These are phyloP conservation scores for Phytopythium aichiense DNA, from an alignment of 352 stramenopile genomes.

Conservation along the genomic window DNA sequence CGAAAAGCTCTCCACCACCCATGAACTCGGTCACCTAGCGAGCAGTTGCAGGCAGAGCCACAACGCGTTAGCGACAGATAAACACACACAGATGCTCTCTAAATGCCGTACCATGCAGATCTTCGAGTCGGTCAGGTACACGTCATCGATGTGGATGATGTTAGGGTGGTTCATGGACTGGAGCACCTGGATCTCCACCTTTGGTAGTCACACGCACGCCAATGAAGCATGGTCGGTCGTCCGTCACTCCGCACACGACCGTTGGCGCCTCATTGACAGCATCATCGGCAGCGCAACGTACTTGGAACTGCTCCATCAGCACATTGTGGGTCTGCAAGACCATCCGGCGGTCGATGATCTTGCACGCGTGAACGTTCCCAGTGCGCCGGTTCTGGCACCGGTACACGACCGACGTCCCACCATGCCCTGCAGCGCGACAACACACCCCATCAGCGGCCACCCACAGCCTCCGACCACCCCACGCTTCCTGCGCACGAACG, in stretches of 20 bases:
- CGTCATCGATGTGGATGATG: conserved; percentile 88
- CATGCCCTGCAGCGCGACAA: conserved; percentile 41
- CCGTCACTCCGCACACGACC: background rate
- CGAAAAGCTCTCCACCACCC: conserved; percentile 85
- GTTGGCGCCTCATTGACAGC: background rate
- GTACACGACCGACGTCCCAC: conserved; percentile 84
- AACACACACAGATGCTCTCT: too few species aligned
- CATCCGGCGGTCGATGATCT: conserved; percentile 83
- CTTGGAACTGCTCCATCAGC: conserved; percentile 86
- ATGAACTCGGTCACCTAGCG: conserved; percentile 85
- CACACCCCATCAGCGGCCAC: background rate
- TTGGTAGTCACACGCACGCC: background rate
- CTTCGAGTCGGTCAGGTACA: conserved; percentile 80
- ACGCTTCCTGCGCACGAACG: conserved; percentile 3
- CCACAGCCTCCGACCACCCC: background rate
- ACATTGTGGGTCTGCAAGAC: conserved; percentile 74
- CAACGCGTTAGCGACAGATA: too few species aligned
- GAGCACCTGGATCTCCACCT: conserved; percentile 90
- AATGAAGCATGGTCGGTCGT: background rate
- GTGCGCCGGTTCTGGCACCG: conserved; percentile 65
- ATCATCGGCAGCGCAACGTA: conserved; percentile 17
- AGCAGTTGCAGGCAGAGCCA: conserved; percentile 3
- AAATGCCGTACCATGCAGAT: conserved; percentile 71
- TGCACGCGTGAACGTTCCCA: conserved; percentile 63
- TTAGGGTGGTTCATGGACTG: conserved; percentile 87